Conservation (phyloP, 208 protist species). For the Sergeia podlipaevii region DNA sequence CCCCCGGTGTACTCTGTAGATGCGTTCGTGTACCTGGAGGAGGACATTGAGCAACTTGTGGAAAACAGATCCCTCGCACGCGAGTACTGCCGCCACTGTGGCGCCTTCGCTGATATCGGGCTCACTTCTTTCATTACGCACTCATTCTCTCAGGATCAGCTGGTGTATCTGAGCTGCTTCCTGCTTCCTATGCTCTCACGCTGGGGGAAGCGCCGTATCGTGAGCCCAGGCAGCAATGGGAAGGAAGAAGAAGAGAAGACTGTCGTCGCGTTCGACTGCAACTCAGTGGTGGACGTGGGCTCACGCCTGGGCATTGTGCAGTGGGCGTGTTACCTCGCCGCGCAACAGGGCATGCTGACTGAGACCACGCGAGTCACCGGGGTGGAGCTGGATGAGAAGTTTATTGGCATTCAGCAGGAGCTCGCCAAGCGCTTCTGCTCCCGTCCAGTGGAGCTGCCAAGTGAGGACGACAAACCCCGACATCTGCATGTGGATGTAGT, state of each 20-base stretch:
- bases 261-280: slow-evolving; percentile 19
- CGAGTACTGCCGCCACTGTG: slow-evolving; percentile 71
- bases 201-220: background rate
- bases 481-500: slow-evolving; percentile 27
- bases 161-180: slow-evolving; percentile 71
- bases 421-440: slow-evolving; percentile 23
- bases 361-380: slow-evolving; percentile 17
- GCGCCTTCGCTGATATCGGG: slow-evolving; percentile 45
- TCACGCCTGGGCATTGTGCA: slow-evolving; percentile 75
- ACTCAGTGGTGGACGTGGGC: slow-evolving; percentile 56
- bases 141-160: slow-evolving; percentile 78
- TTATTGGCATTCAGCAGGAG: slow-evolving; percentile 21
- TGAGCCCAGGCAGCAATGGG: too few species aligned
- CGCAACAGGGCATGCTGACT: slow-evolving; percentile 28
- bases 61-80: slow-evolving; percentile 29
- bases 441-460: background rate
- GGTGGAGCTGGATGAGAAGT: slow-evolving; percentile 28
- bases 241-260: slow-evolving; percentile 7
- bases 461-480: background rate
- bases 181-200: slow-evolving; percentile 24
- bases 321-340: slow-evolving; percentile 51
- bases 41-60: slow-evolving; percentile 64
- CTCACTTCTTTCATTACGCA: slow-evolving; percentile 78
- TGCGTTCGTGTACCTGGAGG: slow-evolving; percentile 68
- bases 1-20: slow-evolving; percentile 64